Evolutionary conservation across 2,329 filamentous ascomycete species (phyloP), one percentile per base, ranked within the genome.

Genomic region (Didymella keratinophila): DNA sequence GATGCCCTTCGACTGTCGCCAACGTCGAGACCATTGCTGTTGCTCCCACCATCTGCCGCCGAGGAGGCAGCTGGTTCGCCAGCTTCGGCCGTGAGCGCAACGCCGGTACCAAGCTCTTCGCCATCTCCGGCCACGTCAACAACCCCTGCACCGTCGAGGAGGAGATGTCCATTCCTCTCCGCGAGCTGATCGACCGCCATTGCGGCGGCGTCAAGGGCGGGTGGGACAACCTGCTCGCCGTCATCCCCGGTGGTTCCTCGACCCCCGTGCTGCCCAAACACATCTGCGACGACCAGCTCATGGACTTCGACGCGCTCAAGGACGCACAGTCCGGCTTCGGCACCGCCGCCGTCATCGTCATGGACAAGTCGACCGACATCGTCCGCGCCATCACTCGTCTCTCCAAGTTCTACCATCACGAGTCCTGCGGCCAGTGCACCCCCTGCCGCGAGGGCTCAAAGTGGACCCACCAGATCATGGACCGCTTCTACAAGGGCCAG

Each of bases 391-490:
- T 99, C 76, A 89, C 91, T 65, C 89, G 95, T 71, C 87, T 99
- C 70, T 92, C 91, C 72, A 92, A 94, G 78, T 99, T 99, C 84
- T 99, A 99, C 85, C 91, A 93, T 80, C 95, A 99, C 83, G 95
- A 99, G 84, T 93, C 89, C 67, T 99, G 95, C 79, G 95, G 95
- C 60, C 95, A 99, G 83, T 99, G 95, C 84, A 99, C 95, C 58
- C 95, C 95, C n/a, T 99, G 95, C 86, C 91, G 95, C 77, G 95
- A 99, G 82, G 95, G 95, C 67, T 96, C 90, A 84, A 97, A 96
- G 83, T 99, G 95, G 95, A 97, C 94, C 11, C 91, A 96, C 80
- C 93, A 99, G 84, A 98, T 99, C 79, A 98, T 99, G 95, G 84
- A 90, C 79, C 90, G 95, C 56, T 96, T 99, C 71, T 93, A 96